phyloP scores from a whole-genome alignment of 305 asterid genomes.

The Fraxinus floribunda region DNA sequence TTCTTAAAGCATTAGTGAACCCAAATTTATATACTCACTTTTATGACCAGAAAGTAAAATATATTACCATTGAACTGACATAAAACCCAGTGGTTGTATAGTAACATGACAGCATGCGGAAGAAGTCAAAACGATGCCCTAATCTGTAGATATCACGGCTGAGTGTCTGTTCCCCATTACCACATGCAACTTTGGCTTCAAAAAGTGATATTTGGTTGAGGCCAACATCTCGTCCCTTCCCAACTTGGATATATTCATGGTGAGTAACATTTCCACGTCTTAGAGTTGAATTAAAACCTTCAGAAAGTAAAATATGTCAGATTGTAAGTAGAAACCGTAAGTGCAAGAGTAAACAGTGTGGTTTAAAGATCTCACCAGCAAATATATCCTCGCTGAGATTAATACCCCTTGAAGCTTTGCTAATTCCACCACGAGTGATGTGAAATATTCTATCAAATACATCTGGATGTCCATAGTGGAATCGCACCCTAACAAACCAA shows the following conservation, averaged over 20 bases:
- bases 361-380: constrained; percentile 65
- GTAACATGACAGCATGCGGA: constrained; percentile 93
- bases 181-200: constrained; percentile 99
- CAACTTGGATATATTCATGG: constrained; percentile 97
- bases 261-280: constrained; percentile 95
- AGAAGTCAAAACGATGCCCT: constrained; percentile 98
- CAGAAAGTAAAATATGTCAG: constrained; percentile 24
- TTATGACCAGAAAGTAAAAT: neutral
- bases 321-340: constrained; percentile 1
- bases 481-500: constrained; percentile 64
- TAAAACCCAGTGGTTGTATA: constrained; percentile 92
- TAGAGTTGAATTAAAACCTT: constrained; percentile 91
- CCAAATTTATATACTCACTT: neutral
- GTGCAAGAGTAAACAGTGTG: constrained; percentile 12
- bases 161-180: constrained; percentile 97
- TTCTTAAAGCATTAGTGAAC: neutral
- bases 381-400: constrained; percentile 93
- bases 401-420: constrained; percentile 90
- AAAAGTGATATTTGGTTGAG: constrained; percentile 96
- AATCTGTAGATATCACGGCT: constrained; percentile 97
- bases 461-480: constrained; percentile 97
- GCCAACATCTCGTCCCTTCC: constrained; percentile 98
- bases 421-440: constrained; percentile 94
- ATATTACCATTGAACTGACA: constrained; percentile 86
- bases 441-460: constrained; percentile 91